Conservation (phyloP, 164 flowering plant species). For the Tetracentron sinense region DNA sequence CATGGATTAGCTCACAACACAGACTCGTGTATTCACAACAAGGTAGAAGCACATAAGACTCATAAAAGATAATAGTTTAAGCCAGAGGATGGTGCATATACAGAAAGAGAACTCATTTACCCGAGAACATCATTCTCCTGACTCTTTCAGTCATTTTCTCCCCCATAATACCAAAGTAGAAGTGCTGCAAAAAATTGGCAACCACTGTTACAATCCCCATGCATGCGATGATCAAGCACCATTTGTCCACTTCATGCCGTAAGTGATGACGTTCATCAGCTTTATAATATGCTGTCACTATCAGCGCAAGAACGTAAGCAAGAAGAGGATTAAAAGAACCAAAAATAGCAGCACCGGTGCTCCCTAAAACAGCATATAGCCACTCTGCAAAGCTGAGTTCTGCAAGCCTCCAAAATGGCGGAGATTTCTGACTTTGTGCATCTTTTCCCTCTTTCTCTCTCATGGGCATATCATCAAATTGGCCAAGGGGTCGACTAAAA, state of each 20-base stretch:
- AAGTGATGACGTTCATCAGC: conserved; percentile 37
- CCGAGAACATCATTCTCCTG: conserved; percentile 98
- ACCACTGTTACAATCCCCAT: conserved; percentile 96
- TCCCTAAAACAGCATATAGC: conserved; percentile 95
- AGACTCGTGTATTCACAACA: neutral
- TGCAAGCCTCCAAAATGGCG: conserved; percentile 89
- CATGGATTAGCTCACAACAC: conserved; percentile 2
- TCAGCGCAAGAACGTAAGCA: conserved; percentile 74
- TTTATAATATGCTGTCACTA: conserved; percentile 71
- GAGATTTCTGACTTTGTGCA: conserved; percentile 40
- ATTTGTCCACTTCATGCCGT: conserved; percentile 64
- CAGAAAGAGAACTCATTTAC: conserved; percentile 28
- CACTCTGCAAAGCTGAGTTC: conserved; percentile 95
- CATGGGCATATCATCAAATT: conserved; percentile 54
- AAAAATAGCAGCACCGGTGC: conserved; percentile 91
- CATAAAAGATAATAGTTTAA: neutral
- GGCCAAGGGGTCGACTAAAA: conserved; percentile 72
- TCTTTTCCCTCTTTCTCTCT: conserved; percentile 40
- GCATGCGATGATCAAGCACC: conserved; percentile 88
- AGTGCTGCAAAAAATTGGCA: conserved; percentile 93
- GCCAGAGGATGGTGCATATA: neutral
- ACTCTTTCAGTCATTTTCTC: conserved; percentile 99
- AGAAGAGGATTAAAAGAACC: conserved; percentile 98
- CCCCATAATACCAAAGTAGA: conserved; percentile 98
- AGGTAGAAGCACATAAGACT: neutral